A percentile compares a stretch with the other conserved stretches of the same genome.
phyloP scores from a whole-genome alignment of 108 stramenopile genomes.

The Epipyxis sp. region DNA sequence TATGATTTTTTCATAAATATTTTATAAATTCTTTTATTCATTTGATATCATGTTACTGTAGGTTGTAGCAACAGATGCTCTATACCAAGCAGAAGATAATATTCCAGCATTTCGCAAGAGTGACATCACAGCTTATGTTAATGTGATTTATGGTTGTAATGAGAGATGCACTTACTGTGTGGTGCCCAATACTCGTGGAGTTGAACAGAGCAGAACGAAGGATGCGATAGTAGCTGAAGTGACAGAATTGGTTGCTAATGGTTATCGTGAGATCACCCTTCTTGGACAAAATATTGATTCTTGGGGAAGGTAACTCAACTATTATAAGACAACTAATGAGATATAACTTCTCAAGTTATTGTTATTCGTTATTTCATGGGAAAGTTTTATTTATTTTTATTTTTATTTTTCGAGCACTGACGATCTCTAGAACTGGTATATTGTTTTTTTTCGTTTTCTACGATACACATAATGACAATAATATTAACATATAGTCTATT shows the following conservation, averaged over 20 bases:
- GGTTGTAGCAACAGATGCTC: background rate
- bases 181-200: slow-evolving; percentile 84
- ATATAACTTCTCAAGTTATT: too few species aligned
- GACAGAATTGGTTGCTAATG: slow-evolving; percentile 59
- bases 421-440: too few species aligned
- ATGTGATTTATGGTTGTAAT: slow-evolving; percentile 85
- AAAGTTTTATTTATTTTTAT: too few species aligned
- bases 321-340: too few species aligned
- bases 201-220: slow-evolving; percentile 79
- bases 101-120: slow-evolving; percentile 50
- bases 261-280: slow-evolving; percentile 78
- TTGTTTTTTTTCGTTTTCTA: too few species aligned
- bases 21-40: slow-evolving; percentile 94
- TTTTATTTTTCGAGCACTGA: too few species aligned
- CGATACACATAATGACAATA: too few species aligned
- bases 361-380: too few species aligned
- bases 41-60: too few species aligned
- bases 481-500: too few species aligned
- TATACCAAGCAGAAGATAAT: background rate
- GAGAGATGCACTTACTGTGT: slow-evolving; percentile 94
- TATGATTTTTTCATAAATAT: slow-evolving; percentile 56
- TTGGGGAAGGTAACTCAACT: too few species aligned
- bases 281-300: slow-evolving; percentile 93
- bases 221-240: slow-evolving; percentile 76
- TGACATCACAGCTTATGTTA: slow-evolving; percentile 84